These are phyloP conservation scores for Aspergillus transmontanensis DNA, from an alignment of 2,329 filamentous ascomycete species.

Conservation along the genomic window DNA sequence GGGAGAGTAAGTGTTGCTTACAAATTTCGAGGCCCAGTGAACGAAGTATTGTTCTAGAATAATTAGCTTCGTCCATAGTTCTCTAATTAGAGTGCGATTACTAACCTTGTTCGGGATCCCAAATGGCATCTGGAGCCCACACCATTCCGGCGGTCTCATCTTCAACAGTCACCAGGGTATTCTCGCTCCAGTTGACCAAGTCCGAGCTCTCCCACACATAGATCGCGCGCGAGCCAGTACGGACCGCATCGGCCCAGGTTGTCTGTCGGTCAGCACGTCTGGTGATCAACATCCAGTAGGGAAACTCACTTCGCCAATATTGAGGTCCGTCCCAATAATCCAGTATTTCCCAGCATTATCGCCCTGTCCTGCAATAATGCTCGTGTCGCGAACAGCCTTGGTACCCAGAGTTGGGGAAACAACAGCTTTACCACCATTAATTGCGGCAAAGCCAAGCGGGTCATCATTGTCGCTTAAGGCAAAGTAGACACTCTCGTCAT, in stretches of 20 bases:
- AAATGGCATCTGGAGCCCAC: conserved; percentile 21
- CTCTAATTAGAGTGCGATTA: not conserved
- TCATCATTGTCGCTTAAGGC: conserved; percentile 16
- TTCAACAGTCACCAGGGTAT: conserved; percentile 16
- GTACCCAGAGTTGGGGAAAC: conserved; percentile 17
- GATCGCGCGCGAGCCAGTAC: conserved; percentile 16
- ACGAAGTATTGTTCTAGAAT: conserved; percentile 16
- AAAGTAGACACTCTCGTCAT: conserved; percentile 18
- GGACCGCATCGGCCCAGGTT: conserved; percentile 13
- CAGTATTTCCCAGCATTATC: conserved; percentile 17
- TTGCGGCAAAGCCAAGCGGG: conserved; percentile 2
- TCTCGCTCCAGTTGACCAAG: conserved; percentile 15
- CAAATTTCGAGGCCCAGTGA: conserved; percentile 19
- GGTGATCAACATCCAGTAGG: not conserved
- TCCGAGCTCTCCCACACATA: conserved; percentile 21
- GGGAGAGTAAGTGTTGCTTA: not conserved
- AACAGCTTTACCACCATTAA: conserved; percentile 14
- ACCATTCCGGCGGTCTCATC: conserved; percentile 18
- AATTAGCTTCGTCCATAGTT: not conserved
- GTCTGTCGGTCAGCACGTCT: conserved; percentile 7
- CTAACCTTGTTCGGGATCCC: conserved; percentile 15
- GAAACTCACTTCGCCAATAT: conserved; percentile 14
- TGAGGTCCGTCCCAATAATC: conserved; percentile 19
- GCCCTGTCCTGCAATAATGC: conserved; percentile 13
- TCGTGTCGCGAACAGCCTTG: conserved; percentile 18